Evolutionary conservation across 176 grass and related monocot species (phyloP).

Genomic region (Miscanthus lutarioriparius): DNA sequence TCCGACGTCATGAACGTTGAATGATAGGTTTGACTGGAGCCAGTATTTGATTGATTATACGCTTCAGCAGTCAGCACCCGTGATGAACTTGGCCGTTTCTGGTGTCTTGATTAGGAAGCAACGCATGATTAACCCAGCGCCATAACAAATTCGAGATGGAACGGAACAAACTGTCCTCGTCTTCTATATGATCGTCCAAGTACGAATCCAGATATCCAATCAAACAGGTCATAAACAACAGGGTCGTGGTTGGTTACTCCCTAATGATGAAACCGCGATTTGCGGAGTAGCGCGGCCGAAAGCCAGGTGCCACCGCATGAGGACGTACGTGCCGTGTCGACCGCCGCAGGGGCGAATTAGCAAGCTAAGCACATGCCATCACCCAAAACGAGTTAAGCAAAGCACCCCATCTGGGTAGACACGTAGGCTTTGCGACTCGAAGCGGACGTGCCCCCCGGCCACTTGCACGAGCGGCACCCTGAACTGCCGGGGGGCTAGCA

Average conservation of each 20-base stretch:
- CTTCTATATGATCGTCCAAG: background rate
- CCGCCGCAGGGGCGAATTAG: background rate
- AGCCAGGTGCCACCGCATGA: constrained; percentile 17
- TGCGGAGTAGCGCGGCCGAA: constrained; percentile 34
- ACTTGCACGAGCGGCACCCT: background rate
- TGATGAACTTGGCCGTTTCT: background rate
- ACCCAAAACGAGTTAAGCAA: background rate
- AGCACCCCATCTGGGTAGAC: background rate
- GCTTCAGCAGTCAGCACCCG: background rate
- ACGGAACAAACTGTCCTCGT: background rate
- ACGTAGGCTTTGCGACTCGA: constrained; percentile 23
- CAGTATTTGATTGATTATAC: background rate
- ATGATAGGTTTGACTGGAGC: background rate
- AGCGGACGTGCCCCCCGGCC: background rate
- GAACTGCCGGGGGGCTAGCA: background rate
- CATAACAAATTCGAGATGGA: background rate
- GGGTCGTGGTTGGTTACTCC: background rate
- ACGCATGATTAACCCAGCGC: background rate
- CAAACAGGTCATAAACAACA: background rate
- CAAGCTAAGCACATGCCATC: constrained; percentile 14
- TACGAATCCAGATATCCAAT: background rate
- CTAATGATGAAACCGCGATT: constrained; percentile 30
- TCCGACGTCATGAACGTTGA: background rate
- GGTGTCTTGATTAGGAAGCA: background rate
- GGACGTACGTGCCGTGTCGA: background rate